A percentile compares a stretch with the other conserved stretches of the same genome.
Evolutionary conservation across 106 monocot genomes (phyloP).

Genomic region (Acorus gramineus): DNA sequence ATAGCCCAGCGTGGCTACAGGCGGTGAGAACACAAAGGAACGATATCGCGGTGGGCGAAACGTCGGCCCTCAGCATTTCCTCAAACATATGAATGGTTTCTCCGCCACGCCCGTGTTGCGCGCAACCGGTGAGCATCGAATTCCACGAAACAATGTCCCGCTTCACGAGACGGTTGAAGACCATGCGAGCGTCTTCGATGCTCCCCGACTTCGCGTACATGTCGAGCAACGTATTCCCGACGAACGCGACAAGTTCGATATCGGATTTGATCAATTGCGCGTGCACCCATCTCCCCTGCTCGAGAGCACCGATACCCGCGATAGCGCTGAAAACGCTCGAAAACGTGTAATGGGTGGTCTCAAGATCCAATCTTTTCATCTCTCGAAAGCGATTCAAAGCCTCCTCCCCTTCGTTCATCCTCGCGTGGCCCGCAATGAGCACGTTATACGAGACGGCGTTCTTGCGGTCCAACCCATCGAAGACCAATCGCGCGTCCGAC

Average conservation of each 20-base stretch:
- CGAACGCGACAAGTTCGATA: slow-evolving; percentile 16
- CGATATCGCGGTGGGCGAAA: slow-evolving; percentile 22
- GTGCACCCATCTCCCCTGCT: slow-evolving; percentile 42
- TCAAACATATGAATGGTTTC: slow-evolving; percentile 22
- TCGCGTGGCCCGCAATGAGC: too few relatives aligned
- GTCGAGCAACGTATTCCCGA: slow-evolving; percentile 32
- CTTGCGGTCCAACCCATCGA: too few relatives aligned
- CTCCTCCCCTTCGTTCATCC: not conserved
- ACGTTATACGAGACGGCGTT: too few relatives aligned
- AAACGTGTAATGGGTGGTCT: slow-evolving; percentile 28
- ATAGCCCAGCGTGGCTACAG: slow-evolving; percentile 20
- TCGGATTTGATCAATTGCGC: slow-evolving; percentile 34
- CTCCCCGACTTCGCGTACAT: slow-evolving; percentile 48
- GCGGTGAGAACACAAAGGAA: slow-evolving; percentile 26
- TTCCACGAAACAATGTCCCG: slow-evolving; percentile 39
- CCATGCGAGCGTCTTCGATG: slow-evolving; percentile 23
- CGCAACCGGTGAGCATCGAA: slow-evolving; percentile 32
- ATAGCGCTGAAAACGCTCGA: slow-evolving; percentile 32
- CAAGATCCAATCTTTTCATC: slow-evolving; percentile 22
- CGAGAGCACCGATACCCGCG: slow-evolving; percentile 23
- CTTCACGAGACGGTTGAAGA: slow-evolving; percentile 23
- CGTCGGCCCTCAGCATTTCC: slow-evolving; percentile 20
- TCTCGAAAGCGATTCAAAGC: slow-evolving; percentile 20
- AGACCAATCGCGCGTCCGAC: not conserved
- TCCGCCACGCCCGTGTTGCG: slow-evolving; percentile 27